Base-by-base conservation (phyloP, 2,329 filamentous ascomycete species). In the Penicillium freii region DNA sequence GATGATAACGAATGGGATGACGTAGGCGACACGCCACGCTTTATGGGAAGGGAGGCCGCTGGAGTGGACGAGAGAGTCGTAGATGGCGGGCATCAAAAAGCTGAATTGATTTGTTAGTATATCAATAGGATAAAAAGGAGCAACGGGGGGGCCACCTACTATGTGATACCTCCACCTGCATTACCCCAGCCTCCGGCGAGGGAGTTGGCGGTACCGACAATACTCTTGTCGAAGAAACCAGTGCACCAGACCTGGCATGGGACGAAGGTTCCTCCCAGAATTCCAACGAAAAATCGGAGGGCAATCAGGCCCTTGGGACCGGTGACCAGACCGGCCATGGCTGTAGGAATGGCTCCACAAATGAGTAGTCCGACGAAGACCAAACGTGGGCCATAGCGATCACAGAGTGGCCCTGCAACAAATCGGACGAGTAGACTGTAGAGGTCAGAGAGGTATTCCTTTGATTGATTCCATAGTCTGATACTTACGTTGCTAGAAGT, bases 81-180 rank as follows among this genome's bases (percentile, higher is more conserved):
- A 94, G 56, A 96, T 87, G 5, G 90, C 90, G 2, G 92, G 92
- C 91, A 96, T 96, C 66, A 93, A 84, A 73, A 96, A 95, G 78
- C 73, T 75, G 29, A 15, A 15, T 5, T 13, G 7, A 21, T 19
- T 40, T 31, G 52, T 56, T 40, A 64, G 45, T 34, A 38, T 23
- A 5, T 44, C 34, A 5, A 47, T 47, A 47, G 3, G 2, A 17
- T 10, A 1, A 0, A 34, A 47, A 11, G 38, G 1, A 17, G 33
- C 31, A 33, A n/a, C 27, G 15, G 21, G 23, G 4, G 38, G 38
- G 23, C 15, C 13, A 58, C 69, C 29, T 66, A 74, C 73, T 96
- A 96, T 2, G 92, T 96, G 64, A 96, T 89, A 55, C 92, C 92
- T 62, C 92, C 92, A 57, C 92, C 92, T 27, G 90, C 84, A 66